Evolutionary conservation across 306 rosid species (phyloP).

Genomic region (Herpetospermum pedunculosum): DNA sequence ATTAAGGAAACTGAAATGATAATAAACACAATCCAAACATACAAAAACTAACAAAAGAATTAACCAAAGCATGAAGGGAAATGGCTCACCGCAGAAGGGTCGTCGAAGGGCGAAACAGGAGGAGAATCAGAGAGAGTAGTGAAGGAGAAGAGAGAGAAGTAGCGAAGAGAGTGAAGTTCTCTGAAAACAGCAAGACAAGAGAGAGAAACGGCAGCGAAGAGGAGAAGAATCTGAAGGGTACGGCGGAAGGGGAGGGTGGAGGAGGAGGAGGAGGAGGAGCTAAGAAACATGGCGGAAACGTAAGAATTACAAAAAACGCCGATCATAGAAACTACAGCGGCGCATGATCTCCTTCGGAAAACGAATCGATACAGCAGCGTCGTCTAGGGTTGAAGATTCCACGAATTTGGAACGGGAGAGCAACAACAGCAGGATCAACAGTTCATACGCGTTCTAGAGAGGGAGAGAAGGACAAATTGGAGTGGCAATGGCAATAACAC

Average conservation of each 20-base stretch:
- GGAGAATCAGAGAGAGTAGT: slow-evolving; percentile 9
- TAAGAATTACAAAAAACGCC: neutral
- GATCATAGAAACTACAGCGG: neutral
- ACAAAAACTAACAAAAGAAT: neutral
- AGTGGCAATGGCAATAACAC: too few species aligned
- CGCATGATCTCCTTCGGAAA: slow-evolving; percentile 10
- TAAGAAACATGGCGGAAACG: neutral
- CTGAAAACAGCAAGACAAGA: slow-evolving; percentile 33
- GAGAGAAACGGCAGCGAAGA: slow-evolving; percentile 40
- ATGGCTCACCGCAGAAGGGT: slow-evolving; percentile 30
- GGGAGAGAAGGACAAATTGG: neutral
- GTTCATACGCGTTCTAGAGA: neutral
- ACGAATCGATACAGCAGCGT: neutral
- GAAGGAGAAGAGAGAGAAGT: slow-evolving; percentile 31
- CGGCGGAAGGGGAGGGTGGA: neutral
- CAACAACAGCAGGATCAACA: neutral
- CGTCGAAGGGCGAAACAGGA: slow-evolving; percentile 17
- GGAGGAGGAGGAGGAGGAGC: too few species aligned
- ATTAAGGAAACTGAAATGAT: neutral
- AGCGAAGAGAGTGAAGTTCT: slow-evolving; percentile 31
- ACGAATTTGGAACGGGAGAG: neutral
- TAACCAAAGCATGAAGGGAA: neutral
- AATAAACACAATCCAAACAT: neutral
- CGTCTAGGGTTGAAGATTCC: neutral
- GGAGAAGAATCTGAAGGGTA: slow-evolving; percentile 4